Evolutionary conservation across 805 yeast species (phyloP).

Genomic region (Wickerhamomyces xylosicus): DNA sequence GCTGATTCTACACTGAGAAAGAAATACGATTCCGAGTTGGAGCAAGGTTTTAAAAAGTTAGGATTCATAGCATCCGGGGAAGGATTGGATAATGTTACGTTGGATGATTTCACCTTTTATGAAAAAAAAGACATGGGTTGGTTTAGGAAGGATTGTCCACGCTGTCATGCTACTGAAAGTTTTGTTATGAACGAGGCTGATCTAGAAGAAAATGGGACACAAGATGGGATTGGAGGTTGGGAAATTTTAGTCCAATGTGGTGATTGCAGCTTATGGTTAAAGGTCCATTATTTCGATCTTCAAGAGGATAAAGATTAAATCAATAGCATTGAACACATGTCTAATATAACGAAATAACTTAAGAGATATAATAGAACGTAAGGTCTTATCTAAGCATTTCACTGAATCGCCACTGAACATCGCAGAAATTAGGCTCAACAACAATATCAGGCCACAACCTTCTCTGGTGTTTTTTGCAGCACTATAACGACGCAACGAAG

Average conservation of each 20-base stretch:
- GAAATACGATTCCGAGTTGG: conserved; percentile 43
- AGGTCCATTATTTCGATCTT: conserved; percentile 53
- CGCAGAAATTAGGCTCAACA: no score
- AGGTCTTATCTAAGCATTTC: no score
- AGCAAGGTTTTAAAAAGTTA: conserved; percentile 20
- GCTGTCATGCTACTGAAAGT: conserved; percentile 45
- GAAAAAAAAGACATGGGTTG: conserved; percentile 25
- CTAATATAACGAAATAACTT: no score
- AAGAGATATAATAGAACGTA: no score
- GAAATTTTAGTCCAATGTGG: conserved; percentile 71
- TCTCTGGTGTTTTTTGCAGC: no score
- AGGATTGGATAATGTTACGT: conserved; percentile 56
- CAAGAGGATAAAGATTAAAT: conserved; percentile 14
- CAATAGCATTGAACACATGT: no score
- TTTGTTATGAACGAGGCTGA: conserved; percentile 54
- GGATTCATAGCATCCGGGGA: conserved; percentile 39
- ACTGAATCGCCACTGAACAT: background rate
- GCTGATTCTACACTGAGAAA: conserved; percentile 28
- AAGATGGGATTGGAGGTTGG: conserved; percentile 39
- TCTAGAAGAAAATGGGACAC: conserved; percentile 40
- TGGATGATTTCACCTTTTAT: conserved; percentile 46
- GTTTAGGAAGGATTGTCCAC: conserved; percentile 51
- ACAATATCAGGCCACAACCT: no score
- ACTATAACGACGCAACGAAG: no score
- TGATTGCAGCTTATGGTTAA: conserved; percentile 81